These are phyloP conservation scores for Delphinella strobiligena DNA, from an alignment of 2,329 filamentous ascomycete species.

Conservation along the genomic window DNA sequence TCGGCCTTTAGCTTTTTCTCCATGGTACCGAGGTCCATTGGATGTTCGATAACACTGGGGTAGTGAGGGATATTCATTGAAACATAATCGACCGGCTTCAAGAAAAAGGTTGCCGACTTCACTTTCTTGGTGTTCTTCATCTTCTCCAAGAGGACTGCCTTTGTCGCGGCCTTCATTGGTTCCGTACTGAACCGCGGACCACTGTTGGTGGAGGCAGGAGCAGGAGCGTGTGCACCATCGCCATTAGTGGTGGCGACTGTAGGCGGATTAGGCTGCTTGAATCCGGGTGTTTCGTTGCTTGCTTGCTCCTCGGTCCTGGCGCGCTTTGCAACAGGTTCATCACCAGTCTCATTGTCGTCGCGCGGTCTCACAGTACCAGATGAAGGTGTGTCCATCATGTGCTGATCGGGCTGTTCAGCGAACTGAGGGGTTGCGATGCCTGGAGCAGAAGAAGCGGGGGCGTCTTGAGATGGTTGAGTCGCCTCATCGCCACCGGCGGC, in stretches of 20 bases:
- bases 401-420: slow-evolving; percentile 8
- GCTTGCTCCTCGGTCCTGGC: slow-evolving; percentile 54
- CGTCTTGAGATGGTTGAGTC: not conserved
- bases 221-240: too few relatives aligned
- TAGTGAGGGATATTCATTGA: slow-evolving; percentile 67
- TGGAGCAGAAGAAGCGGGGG: slow-evolving; percentile 5
- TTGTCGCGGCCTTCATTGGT: slow-evolving; percentile 47
- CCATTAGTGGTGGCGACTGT: too few relatives aligned
- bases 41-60: slow-evolving; percentile 58
- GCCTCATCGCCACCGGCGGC: not conserved
- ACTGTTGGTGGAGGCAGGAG: slow-evolving; percentile 9
- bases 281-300: slow-evolving; percentile 1
- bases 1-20: slow-evolving; percentile 66
- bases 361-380: slow-evolving; percentile 52
- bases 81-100: slow-evolving; percentile 62
- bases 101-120: slow-evolving; percentile 65
- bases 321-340: slow-evolving; percentile 63
- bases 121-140: slow-evolving; percentile 75
- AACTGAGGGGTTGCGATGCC: not conserved
- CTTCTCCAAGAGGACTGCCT: slow-evolving; percentile 51
- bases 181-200: slow-evolving; percentile 24
- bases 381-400: slow-evolving; percentile 27
- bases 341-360: slow-evolving; percentile 55
- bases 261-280: slow-evolving; percentile 18
- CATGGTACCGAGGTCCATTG: slow-evolving; percentile 76